These are phyloP conservation scores for Neurospora cerealis DNA, from an alignment of 495 filamentous ascomycete genomes.

Conservation along the genomic window DNA sequence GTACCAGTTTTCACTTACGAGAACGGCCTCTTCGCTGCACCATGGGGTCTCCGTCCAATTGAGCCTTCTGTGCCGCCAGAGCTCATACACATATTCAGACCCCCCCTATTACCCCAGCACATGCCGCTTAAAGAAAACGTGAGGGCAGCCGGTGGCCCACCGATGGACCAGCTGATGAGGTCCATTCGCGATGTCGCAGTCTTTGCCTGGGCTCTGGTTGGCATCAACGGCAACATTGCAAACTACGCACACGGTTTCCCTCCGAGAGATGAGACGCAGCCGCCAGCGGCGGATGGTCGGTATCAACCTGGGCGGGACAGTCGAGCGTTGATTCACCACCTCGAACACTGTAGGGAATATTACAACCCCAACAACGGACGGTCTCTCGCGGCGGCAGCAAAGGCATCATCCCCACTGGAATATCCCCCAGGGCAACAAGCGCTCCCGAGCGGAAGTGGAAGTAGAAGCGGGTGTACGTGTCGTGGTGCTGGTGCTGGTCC, in stretches of 20 bases:
- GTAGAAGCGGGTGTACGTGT: neutral
- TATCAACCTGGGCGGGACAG: neutral
- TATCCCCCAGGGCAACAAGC: neutral
- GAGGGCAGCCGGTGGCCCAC: slow-evolving; percentile 39
- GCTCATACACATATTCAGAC: slow-evolving; percentile 31
- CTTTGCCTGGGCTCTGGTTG: slow-evolving; percentile 71
- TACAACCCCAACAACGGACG: neutral
- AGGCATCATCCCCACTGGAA: neutral
- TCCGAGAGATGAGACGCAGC: slow-evolving; percentile 48
- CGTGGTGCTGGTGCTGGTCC: neutral
- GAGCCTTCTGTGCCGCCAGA: slow-evolving; percentile 32
- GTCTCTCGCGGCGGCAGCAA: neutral
- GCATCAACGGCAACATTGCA: slow-evolving; percentile 70
- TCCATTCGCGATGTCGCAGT: slow-evolving; percentile 77
- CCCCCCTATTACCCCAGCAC: slow-evolving; percentile 31
- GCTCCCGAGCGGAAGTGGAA: neutral
- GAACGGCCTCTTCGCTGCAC: slow-evolving; percentile 67
- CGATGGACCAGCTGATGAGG: slow-evolving; percentile 56
- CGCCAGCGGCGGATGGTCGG: slow-evolving; percentile 18
- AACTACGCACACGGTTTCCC: slow-evolving; percentile 54
- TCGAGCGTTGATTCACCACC: neutral
- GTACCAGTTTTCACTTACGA: slow-evolving; percentile 39
- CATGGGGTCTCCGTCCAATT: slow-evolving; percentile 59
- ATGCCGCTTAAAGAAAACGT: slow-evolving; percentile 36
- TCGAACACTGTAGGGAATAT: neutral